Percentiles rank a stretch among this genome's conserved stretches.
Conservation (phyloP, 345 rosid species). For the Clarkia xantiana region DNA sequence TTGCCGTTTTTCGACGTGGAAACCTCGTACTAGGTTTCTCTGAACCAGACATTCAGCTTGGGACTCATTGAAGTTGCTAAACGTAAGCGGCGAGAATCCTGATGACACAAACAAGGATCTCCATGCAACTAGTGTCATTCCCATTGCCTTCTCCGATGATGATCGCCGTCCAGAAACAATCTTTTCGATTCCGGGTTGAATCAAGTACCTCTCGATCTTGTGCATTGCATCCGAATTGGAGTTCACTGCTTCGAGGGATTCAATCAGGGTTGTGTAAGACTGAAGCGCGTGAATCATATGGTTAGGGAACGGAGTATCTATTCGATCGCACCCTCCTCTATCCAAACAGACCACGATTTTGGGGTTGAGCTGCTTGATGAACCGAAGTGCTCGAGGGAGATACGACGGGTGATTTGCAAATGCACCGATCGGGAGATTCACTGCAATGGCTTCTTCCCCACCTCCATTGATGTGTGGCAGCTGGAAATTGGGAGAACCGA, state of each 20-base stretch:
- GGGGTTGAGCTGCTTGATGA: conserved; percentile 65
- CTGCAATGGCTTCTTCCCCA: conserved; percentile 55
- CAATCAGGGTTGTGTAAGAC: conserved; percentile 46
- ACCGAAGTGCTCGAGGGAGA: conserved; percentile 47
- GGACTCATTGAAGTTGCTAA: conserved; percentile 70
- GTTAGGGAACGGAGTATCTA: conserved; percentile 62
- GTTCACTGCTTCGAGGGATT: conserved; percentile 76
- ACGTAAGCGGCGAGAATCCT: conserved; percentile 50
- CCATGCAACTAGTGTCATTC: conserved; percentile 26
- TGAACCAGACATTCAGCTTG: conserved; percentile 79
- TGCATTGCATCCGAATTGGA: conserved; percentile 50
- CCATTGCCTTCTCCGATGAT: conserved; percentile 32
- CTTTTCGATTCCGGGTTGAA: conserved; percentile 58
- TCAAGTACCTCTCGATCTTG: conserved; percentile 70
- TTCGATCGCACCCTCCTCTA: conserved; percentile 73
- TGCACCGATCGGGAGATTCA: conserved; percentile 52
- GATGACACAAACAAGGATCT: conserved; percentile 51
- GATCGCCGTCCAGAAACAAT: conserved; percentile 50
- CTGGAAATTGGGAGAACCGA: conserved; percentile 37
- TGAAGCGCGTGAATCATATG: conserved; percentile 60
- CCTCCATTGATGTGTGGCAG: conserved; percentile 15
- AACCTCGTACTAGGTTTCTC: conserved; percentile 56
- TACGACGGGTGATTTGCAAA: conserved; percentile 39
- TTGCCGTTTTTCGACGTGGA: conserved; percentile 71
- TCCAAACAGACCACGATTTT: conserved; percentile 70